Evolutionary conservation across 768 basidiomycete species (phyloP).

Genomic region (Leccinum broughii): DNA sequence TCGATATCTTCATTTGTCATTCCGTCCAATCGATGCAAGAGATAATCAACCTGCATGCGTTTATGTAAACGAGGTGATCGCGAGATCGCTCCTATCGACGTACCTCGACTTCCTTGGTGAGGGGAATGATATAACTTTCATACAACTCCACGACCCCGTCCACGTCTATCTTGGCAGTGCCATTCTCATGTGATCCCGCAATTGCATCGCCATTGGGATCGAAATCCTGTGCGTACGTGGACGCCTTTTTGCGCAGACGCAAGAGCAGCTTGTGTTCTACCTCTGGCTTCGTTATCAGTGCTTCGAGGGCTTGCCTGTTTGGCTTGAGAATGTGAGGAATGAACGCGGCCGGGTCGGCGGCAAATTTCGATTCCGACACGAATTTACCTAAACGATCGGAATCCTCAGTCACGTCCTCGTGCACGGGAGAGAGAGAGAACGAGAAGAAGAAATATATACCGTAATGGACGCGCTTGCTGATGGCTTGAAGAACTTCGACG

Average conservation of each 20-base stretch:
- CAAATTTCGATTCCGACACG: conserved; percentile 97
- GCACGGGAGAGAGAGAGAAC: conserved; percentile 15
- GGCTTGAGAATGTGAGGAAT: conserved; percentile 87
- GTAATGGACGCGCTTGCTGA: conserved; percentile 97
- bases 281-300: conserved; percentile 94
- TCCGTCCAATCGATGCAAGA: conserved; percentile 87
- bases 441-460: conserved; percentile 50
- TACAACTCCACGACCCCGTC: conserved; percentile 93
- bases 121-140: conserved; percentile 91
- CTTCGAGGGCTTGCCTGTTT: conserved; percentile 76
- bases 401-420: conserved; percentile 5
- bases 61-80: conserved; percentile 3
- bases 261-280: conserved; percentile 85
- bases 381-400: conserved; percentile 78
- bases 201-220: conserved; percentile 61
- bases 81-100: conserved; percentile 21
- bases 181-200: conserved; percentile 33
- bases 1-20: conserved; percentile 81
- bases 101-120: conserved; percentile 99
- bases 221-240: conserved; percentile 80
- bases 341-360: conserved; percentile 80
- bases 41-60: conserved; percentile 79
- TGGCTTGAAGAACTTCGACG: conserved; percentile 95
- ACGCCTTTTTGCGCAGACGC: conserved; percentile 83
- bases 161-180: conserved; percentile 77